Evolutionary conservation across 352 stramenopile species (phyloP).

Genomic region (Phytophthora ramorum): DNA sequence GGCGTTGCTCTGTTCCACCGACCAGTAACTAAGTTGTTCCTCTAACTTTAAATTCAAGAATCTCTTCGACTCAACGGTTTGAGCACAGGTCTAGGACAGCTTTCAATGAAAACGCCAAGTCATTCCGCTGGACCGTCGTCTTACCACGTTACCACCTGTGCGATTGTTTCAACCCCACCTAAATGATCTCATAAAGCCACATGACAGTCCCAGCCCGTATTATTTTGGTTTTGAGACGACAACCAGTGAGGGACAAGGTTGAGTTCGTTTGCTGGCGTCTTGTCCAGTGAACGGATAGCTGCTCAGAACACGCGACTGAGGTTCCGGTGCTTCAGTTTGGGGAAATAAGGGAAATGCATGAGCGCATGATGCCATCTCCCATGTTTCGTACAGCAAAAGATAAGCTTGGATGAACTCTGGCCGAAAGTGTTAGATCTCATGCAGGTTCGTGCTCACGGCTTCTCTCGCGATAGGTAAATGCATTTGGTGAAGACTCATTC

Average conservation of each 20-base stretch:
- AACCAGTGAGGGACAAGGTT: background rate
- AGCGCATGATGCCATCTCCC: background rate
- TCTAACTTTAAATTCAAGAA: background rate
- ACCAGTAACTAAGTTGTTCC: constrained; percentile 39
- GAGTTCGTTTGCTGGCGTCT: background rate
- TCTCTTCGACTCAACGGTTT: background rate
- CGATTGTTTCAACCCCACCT: constrained; percentile 11
- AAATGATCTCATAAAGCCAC: constrained; percentile 14
- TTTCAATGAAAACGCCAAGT: constrained; percentile 1
- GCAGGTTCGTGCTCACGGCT: background rate
- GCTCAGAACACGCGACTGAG: background rate
- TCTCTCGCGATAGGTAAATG: no score
- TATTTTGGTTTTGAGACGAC: background rate
- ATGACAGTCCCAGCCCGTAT: background rate
- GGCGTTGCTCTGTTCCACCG: constrained; percentile 70
- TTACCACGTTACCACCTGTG: background rate
- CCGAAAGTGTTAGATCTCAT: background rate
- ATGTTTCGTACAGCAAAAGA: background rate
- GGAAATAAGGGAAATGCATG: background rate
- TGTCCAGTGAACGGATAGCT: constrained; percentile 1
- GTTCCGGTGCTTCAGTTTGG: background rate
- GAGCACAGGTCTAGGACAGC: background rate
- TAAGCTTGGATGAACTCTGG: background rate
- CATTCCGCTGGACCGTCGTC: background rate
- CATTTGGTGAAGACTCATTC: constrained; percentile 8